Evolutionary conservation across 352 stramenopile species (phyloP), one percentile per base, ranked within the genome.

Genomic region (Phytophthora idaei): DNA sequence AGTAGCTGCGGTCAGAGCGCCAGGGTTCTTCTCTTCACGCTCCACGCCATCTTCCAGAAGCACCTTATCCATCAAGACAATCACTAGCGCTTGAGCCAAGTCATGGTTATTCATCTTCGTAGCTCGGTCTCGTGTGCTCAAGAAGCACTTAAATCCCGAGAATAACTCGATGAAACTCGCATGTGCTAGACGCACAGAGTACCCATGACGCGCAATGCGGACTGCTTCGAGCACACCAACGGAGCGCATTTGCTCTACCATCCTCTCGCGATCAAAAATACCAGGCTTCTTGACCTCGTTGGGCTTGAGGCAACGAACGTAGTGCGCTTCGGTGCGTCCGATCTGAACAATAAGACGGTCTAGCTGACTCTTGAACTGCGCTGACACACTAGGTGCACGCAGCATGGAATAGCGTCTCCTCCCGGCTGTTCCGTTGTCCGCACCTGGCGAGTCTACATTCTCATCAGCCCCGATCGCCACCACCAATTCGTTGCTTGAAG

Each of bases 231-330:
- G 73, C 5, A 99, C 92, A 48, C 97, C 97, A 47, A 97, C 96
- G 28, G 97, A 99, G 15, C 93, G 88, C 37, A 99, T 90, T 78
- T 99, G 98, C 57, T 99, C 92, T 4, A 99, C 91, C 83, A 99
- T 97, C 36, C 96, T 90, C 50, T 83, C 71, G 31, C 82, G 83
- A 65, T 94, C 74, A 29, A 95, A 92, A 17, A 81, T 65, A 10
- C 73, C 71, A 3, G 87, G 53, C 32, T 78, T 81, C 68, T 93
- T 93, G 2, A 90, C 57, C 74, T 99, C 96, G 67, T 99, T 99
- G 41, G 98, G 97, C 78, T 99, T 99, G 3, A 99, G 78, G 69
- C 98, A 99, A 39, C 98, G 95, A 64, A 99, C 96, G 69, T 99
- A 99, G 71, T 99, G 98, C 8, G 97, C 96, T 64, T 97, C 82